phyloP scores from a whole-genome alignment of 495 filamentous ascomycete genomes.

The Penicilliopsis zonata region DNA sequence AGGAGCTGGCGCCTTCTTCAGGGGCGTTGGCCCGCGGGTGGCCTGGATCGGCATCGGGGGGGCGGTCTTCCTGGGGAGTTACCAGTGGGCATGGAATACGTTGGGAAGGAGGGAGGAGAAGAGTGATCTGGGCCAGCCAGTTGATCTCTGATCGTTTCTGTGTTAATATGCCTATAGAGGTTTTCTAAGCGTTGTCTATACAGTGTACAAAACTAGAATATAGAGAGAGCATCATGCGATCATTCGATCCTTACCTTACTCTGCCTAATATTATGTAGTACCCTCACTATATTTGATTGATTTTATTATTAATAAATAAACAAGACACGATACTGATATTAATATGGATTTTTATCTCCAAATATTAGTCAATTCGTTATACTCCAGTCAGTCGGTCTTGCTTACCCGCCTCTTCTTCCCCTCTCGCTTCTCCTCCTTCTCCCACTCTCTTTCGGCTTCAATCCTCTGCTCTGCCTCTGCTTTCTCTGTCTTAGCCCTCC shows the following conservation, averaged over 20 bases:
- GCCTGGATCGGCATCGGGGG: slow-evolving; percentile 93
- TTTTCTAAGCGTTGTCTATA: too few species aligned
- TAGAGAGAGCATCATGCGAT: too few species aligned
- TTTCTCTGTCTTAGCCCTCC: neutral
- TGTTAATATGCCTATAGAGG: too few species aligned
- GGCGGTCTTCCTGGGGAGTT: slow-evolving; percentile 90
- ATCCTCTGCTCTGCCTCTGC: neutral
- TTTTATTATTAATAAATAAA: too few species aligned
- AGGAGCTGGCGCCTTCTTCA: slow-evolving; percentile 70
- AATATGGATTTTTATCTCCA: too few species aligned
- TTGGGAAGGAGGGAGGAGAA: slow-evolving; percentile 32
- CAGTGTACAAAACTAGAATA: slow-evolving; percentile 3
- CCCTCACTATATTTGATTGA: too few species aligned
- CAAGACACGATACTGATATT: too few species aligned
- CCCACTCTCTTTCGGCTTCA: slow-evolving; percentile 1
- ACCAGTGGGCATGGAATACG: slow-evolving; percentile 77
- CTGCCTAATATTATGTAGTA: too few species aligned
- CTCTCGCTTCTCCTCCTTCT: slow-evolving; percentile 6
- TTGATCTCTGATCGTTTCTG: slow-evolving; percentile 3
- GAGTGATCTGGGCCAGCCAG: neutral
- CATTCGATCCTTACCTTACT: too few species aligned
- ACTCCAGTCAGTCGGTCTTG: too few species aligned
- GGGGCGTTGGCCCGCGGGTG: slow-evolving; percentile 76
- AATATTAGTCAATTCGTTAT: too few species aligned
- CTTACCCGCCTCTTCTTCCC: slow-evolving; percentile 14